Percentiles rank a stretch among this genome's conserved stretches.
Conservation (phyloP, 2,329 filamentous ascomycete genomes). For the Macrophomina tecta region DNA sequence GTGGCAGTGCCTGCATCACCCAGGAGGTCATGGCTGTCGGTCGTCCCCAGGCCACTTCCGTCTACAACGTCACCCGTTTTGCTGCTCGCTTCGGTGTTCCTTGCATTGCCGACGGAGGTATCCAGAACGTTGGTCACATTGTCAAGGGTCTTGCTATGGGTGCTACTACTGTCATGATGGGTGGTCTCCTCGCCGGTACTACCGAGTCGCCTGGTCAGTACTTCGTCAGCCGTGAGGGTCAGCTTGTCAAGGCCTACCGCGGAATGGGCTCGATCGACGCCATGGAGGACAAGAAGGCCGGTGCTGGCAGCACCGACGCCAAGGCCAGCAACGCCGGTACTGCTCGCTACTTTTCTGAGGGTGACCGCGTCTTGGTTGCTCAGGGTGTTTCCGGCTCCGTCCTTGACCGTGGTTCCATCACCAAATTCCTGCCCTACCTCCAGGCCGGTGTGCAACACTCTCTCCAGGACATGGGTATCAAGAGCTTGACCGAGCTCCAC, state of each 20-base stretch:
- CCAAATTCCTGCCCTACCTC: slow-evolving; percentile 95
- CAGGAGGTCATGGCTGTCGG: slow-evolving; percentile 99
- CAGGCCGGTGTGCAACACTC: slow-evolving; percentile 96
- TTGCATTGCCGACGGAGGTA: slow-evolving; percentile 96
- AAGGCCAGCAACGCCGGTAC: slow-evolving; percentile 88
- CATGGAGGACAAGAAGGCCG: slow-evolving; percentile 99
- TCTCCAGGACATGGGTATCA: slow-evolving; percentile 90
- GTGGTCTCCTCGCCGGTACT: slow-evolving; percentile 93
- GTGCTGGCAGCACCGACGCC: slow-evolving; percentile 70
- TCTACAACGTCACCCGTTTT: slow-evolving; percentile 88
- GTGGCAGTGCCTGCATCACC: slow-evolving; percentile 96
- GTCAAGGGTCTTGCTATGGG: slow-evolving; percentile 97
- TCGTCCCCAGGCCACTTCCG: slow-evolving; percentile 90
- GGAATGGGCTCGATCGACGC: slow-evolving; percentile 99
- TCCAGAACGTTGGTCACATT: slow-evolving; percentile 98
- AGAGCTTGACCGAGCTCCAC: slow-evolving; percentile 79
- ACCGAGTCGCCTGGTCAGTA: slow-evolving; percentile 97
- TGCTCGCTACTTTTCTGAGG: slow-evolving; percentile 97
- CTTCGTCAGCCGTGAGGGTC: slow-evolving; percentile 93
- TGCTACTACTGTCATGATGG: slow-evolving; percentile 98
- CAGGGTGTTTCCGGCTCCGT: slow-evolving; percentile 93
- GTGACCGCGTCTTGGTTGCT: slow-evolving; percentile 90
- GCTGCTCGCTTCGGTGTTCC: slow-evolving; percentile 93
- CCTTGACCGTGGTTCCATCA: slow-evolving; percentile 82
- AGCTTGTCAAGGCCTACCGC: slow-evolving; percentile 98